Conservation (phyloP, 1,284 basidiomycete species). For the Apiotrichum gracile region DNA sequence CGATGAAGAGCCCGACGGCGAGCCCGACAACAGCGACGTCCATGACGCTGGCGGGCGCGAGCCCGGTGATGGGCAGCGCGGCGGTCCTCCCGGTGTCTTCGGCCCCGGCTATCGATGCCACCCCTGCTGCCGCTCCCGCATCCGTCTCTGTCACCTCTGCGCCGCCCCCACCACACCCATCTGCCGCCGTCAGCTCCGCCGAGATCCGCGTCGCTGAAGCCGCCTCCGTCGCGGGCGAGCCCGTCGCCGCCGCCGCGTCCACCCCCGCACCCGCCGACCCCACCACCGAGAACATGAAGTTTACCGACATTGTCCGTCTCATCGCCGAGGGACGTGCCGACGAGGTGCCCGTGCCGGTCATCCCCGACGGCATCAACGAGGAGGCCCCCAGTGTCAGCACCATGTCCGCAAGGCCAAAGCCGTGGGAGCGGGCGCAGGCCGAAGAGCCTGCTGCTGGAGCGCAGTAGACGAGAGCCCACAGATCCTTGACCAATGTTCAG, state of each 20-base stretch:
- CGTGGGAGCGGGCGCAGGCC: conserved; percentile 15
- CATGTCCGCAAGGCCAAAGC: conserved; percentile 14
- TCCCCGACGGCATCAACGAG: conserved; percentile 34
- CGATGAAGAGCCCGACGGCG: conserved; percentile 6
- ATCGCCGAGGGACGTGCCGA: conserved; percentile 31
- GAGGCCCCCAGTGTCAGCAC: conserved; percentile 6
- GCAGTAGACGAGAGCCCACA: not conserved
- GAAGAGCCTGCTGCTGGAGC: not conserved
- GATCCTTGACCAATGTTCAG: not conserved
- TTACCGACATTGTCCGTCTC: conserved; percentile 18
- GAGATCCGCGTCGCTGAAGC: conserved; percentile 2
- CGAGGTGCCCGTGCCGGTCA: conserved; percentile 23
- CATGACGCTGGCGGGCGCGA: too few species aligned
- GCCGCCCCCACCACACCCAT: too few species aligned
- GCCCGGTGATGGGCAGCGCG: too few species aligned
- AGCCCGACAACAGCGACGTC: not conserved
- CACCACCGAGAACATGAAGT: conserved; percentile 5
- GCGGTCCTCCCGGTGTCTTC: too few species aligned
- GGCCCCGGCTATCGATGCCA: not conserved
- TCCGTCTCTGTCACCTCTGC: not conserved
- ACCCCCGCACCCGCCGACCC: not conserved
- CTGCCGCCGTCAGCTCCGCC: not conserved
- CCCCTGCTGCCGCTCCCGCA: not conserved
- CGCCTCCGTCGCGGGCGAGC: conserved; percentile 7
- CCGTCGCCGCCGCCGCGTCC: not conserved